Base-by-base conservation (phyloP, 2,329 filamentous ascomycete genomes). In the Trichophyton benhamiae region DNA sequence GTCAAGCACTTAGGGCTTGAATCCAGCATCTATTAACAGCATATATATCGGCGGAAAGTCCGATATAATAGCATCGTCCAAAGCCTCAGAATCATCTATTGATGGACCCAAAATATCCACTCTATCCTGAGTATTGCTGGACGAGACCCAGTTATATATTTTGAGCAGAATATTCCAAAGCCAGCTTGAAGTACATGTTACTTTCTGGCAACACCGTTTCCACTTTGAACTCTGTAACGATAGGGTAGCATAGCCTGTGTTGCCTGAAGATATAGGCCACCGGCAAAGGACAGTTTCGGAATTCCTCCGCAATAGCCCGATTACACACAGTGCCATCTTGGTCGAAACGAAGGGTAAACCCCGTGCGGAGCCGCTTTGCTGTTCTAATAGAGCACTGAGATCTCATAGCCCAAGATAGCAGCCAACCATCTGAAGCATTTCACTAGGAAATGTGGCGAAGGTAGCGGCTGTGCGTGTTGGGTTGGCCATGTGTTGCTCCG, bases 301-400 rank as follows among this genome's bases (percentile, higher is more conserved):
- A 11, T 38, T 38, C 3, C 27, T 7, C 27, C 27, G 33, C 33
- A 38, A 4, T 38, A 38, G 20, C 27, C 25, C n/a, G n/a, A 53
- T 13, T 52, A 25, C 25, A 48, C 20, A 33, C 11, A 61, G 38
- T n/a, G 46, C 52, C 7, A 57, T 61, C 44, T 36, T 61, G 15
- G 48, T n/a, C 22, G 57, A 41, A 30, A 25, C 36, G 13, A 11
- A 38, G 52, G 17, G 38, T 58, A 7, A 61, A 25, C 36, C 13
- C 25, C 6, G 20, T 8, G 17, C 48, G 36, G 20, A 61, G 20
- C 7, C 52, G 52, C 44, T 48, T 61, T 46, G 52, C 13, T 33
- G 60, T 61, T 22, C 52, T 57, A 41, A 49, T 33, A 57, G 60
- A 36, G 60, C 49, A 48, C 60, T 61, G 25, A 61, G 22, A 48